Evolutionary conservation across 208 protist species (phyloP).

Genomic region (Ichthyophonus hoferi): DNA sequence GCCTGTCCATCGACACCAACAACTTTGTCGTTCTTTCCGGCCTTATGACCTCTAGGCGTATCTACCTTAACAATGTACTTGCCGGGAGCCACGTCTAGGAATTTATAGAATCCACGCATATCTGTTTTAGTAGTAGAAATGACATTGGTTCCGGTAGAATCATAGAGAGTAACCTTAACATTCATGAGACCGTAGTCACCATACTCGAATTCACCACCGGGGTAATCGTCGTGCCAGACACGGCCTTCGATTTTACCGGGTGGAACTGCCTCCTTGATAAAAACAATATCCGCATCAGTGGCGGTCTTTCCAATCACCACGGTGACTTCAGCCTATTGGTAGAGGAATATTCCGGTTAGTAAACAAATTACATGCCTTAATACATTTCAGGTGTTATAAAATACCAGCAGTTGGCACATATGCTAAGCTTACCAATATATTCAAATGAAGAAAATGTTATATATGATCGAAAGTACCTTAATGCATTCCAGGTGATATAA

Average conservation of each 20-base stretch:
- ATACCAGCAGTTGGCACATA: too few species aligned
- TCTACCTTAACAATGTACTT: not conserved
- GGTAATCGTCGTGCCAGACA: not conserved
- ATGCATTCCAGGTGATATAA: too few species aligned
- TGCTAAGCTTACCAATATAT: too few species aligned
- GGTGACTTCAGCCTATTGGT: too few species aligned
- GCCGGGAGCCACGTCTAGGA: not conserved
- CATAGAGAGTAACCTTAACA: not conserved
- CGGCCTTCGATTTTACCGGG: not conserved
- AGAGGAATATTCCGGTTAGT: too few species aligned
- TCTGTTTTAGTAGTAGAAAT: not conserved
- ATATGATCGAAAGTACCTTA: too few species aligned
- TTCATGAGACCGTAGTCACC: not conserved
- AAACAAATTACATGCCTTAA: too few species aligned
- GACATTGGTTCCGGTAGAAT: not conserved
- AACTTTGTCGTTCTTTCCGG: not conserved
- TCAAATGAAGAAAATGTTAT: too few species aligned
- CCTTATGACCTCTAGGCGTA: not conserved
- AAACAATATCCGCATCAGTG: too few species aligned
- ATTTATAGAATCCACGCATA: not conserved
- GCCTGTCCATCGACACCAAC: not conserved
- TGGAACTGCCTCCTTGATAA: too few species aligned
- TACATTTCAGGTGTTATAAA: too few species aligned
- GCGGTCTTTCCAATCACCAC: too few species aligned
- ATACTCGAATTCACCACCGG: not conserved